A percentile compares a stretch with the other conserved stretches of the same genome.
Conservation (phyloP, 1,284 basidiomycete species). For the Inonotus obliquus region DNA sequence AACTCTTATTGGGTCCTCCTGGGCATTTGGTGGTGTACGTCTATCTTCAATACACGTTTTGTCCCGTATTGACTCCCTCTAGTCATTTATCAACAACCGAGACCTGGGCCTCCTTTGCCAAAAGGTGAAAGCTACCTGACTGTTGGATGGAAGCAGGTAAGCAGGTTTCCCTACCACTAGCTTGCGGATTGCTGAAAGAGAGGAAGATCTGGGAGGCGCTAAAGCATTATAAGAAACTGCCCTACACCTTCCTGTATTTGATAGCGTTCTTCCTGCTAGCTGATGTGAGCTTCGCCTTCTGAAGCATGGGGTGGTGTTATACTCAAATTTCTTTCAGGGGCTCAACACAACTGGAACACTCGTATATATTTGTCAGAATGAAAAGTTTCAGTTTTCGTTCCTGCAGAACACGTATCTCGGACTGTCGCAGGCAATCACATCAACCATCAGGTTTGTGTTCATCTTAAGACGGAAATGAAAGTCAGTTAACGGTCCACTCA, state of each 20-base stretch:
- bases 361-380: conserved; percentile 72
- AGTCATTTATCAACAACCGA: conserved; percentile 63
- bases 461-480: conserved; percentile 8
- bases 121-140: conserved; percentile 69
- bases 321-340: conserved; percentile 40
- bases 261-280: conserved; percentile 74
- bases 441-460: conserved; percentile 39
- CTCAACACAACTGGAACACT: conserved; percentile 77
- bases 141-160: conserved; percentile 76
- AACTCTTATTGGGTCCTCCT: conserved; percentile 71
- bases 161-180: not conserved
- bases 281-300: conserved; percentile 54
- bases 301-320: too few species aligned
- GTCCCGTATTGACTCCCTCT: not conserved
- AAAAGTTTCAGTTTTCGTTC: conserved; percentile 71
- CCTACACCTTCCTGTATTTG: conserved; percentile 74
- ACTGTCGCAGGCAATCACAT: conserved; percentile 66
- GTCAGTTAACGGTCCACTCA: conserved; percentile 21
- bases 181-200: not conserved
- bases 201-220: conserved; percentile 61
- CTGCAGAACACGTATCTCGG: conserved; percentile 76
- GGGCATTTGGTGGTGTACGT: conserved; percentile 80
- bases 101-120: conserved; percentile 69
- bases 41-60: not conserved
- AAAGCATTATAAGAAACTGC: conserved; percentile 66